phyloP scores from a whole-genome alignment of 1,139 yeast genomes.

The Diutina pseudorugosa region DNA sequence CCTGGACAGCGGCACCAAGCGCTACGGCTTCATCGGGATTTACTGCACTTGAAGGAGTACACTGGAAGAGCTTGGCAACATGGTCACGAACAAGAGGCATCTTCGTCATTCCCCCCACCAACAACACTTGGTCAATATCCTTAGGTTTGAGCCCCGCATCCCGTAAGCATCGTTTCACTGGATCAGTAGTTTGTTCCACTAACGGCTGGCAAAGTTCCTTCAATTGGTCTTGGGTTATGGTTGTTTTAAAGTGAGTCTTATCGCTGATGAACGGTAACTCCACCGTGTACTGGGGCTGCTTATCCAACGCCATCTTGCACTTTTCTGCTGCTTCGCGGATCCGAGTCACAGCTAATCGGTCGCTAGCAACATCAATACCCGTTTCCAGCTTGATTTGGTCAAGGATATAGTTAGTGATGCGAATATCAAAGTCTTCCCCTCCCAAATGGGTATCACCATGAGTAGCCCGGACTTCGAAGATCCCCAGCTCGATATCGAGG shows the following conservation, averaged over 20 bases:
- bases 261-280: constrained; percentile 51
- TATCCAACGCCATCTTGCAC: constrained; percentile 61
- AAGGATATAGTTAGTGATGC: constrained; percentile 42
- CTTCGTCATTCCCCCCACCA: constrained; percentile 81
- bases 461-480: constrained; percentile 73
- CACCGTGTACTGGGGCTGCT: constrained; percentile 40
- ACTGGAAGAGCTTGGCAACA: constrained; percentile 46
- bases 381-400: constrained; percentile 31
- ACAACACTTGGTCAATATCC: constrained; percentile 58
- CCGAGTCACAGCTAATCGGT: constrained; percentile 47
- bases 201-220: constrained; percentile 51
- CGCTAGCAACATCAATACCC: constrained; percentile 33
- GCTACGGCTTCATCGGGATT: constrained; percentile 85
- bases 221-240: constrained; percentile 48
- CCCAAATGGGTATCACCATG: constrained; percentile 79
- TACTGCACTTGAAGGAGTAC: constrained; percentile 49
- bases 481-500: constrained; percentile 69
- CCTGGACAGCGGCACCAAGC: constrained; percentile 76
- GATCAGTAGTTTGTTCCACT: constrained; percentile 49
- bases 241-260: constrained; percentile 38
- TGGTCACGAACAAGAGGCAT: constrained; percentile 61
- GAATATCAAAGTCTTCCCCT: constrained; percentile 70
- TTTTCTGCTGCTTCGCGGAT: constrained; percentile 62
- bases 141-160: constrained; percentile 54
- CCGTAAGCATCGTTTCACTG: constrained; percentile 53